Evolutionary conservation across 2,329 filamentous ascomycete species (phyloP), one percentile per base, ranked within the genome.

Genomic region (Sarocladiaceae sp.): DNA sequence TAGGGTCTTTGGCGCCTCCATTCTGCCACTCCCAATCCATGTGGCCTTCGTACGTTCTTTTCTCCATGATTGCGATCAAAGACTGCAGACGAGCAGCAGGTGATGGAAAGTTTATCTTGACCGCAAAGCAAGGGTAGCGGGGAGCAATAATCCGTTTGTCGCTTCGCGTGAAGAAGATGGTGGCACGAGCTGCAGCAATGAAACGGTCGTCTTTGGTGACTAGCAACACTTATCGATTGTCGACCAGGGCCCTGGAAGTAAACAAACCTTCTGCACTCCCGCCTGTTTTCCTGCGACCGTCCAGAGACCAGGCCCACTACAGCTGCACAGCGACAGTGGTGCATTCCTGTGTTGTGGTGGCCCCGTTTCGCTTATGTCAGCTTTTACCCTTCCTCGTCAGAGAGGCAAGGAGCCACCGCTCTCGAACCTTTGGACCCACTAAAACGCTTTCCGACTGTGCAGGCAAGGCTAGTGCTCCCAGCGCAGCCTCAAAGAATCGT

Each of bases 1-100:
- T 80, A 17, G 75, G 75, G 66, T 86, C 83, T 55, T 82, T 66
- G 17, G 80, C 81, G 2, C 76, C 80, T 46, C 71, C 66, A 55
- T 72, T 74, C 59, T 84, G 76, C 64, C 82, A 86, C 63, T 86
- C 80, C 79, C 80, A 86, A 60, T 86, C 83, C 83, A 86, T 86
- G 56, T 73, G 81, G 55, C 79, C 73, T 66, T 85, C 82, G 57
- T 72, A 77, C 2, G 77, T 81, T 60, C 83, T 73, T 58, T 73
- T 73, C 51, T 80, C 74, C 74, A 80, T 83, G 58, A 51, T 28
- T 13, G 39, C 46, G 20, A 25, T 10, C 12, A 6, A 23, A 23
- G n/a, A 23, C 25, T 42, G 35, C 33, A 42, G 13, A 36, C 12
- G 8, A 20, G 12, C 44, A 48, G 26, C 3, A 18, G 23, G 11